A percentile compares a stretch with the other conserved stretches of the same genome.
These are phyloP conservation scores for Beauveria rudraprayagi DNA, from an alignment of 2,329 filamentous ascomycete species.

Conservation along the genomic window DNA sequence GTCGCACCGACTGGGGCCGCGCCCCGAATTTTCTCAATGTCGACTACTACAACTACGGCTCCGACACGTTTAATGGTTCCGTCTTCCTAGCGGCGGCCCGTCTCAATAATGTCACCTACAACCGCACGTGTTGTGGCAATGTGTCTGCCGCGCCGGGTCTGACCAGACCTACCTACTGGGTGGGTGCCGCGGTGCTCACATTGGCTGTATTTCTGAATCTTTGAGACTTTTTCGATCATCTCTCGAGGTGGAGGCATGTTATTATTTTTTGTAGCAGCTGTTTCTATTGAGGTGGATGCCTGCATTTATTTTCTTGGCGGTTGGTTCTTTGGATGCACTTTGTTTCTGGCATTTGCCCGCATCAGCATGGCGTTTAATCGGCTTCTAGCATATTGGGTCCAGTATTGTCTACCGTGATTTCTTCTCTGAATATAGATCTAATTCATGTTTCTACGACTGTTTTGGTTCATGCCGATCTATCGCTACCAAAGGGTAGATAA, in stretches of 20 bases:
- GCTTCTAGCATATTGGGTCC: not conserved
- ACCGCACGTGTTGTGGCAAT: slow-evolving; percentile 46
- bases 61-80: slow-evolving; percentile 47
- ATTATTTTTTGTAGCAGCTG: no score
- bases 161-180: slow-evolving; percentile 12
- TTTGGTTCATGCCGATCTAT: not conserved
- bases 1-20: slow-evolving; percentile 52
- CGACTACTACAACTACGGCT: slow-evolving; percentile 73
- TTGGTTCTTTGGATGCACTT: not conserved
- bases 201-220: slow-evolving; percentile 15
- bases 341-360: not conserved
- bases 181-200: slow-evolving; percentile 15
- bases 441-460: not conserved
- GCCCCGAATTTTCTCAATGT: slow-evolving; percentile 74
- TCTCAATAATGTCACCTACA: slow-evolving; percentile 66
- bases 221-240: not conserved
- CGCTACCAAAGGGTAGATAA: not conserved
- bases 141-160: slow-evolving; percentile 21
- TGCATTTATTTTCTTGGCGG: not conserved
- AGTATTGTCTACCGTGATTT: not conserved
- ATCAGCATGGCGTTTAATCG: slow-evolving; percentile 6
- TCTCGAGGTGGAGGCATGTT: no score
- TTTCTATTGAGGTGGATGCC: no score
- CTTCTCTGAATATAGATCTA: not conserved
- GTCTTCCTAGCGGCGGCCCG: slow-evolving; percentile 67